phyloP scores from a whole-genome alignment of 2,329 filamentous ascomycete genomes.

The Xylaria sp. region DNA sequence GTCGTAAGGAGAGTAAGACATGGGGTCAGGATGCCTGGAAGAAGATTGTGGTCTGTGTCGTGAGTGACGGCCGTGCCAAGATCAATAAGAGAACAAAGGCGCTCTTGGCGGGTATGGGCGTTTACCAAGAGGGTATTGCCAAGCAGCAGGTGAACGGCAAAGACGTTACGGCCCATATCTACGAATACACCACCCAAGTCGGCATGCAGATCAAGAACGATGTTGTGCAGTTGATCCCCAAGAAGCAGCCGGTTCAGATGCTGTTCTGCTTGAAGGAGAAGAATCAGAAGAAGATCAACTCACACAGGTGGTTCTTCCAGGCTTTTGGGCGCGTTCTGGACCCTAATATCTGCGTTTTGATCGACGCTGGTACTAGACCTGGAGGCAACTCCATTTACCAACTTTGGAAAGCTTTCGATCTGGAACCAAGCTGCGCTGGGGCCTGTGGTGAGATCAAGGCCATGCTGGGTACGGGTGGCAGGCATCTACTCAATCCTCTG shows the following conservation, averaged over 20 bases:
- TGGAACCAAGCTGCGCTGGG: conserved; percentile 96
- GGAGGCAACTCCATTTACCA: conserved; percentile 96
- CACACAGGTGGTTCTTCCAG: conserved; percentile 98
- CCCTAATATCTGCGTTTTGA: conserved; percentile 94
- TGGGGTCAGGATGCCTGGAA: conserved; percentile 99
- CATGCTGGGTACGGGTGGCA: conserved; percentile 87
- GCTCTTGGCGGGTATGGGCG: conserved; percentile 89
- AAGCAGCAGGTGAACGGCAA: conserved; percentile 98
- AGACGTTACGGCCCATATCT: conserved; percentile 96
- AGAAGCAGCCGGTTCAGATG: conserved; percentile 92
- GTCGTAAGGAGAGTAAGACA: conserved; percentile 87
- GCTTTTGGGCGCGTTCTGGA: conserved; percentile 93
- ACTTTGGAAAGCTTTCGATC: conserved; percentile 97
- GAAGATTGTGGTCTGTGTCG: conserved; percentile 98
- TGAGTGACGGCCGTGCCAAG: conserved; percentile 89
- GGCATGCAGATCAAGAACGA: conserved; percentile 90
- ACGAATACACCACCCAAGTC: conserved; percentile 92
- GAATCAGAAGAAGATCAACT: conserved; percentile 99
- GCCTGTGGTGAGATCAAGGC: conserved; percentile 98
- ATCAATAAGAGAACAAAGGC: conserved; percentile 94
- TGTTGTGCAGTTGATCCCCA: conserved; percentile 84
- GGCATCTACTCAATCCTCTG: conserved; percentile 88
- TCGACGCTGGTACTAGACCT: conserved; percentile 95
- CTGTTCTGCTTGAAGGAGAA: conserved; percentile 99
- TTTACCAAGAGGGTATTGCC: conserved; percentile 97